phyloP scores from a whole-genome alignment of 106 monocot species.

The Phalaenopsis aphrodite region DNA sequence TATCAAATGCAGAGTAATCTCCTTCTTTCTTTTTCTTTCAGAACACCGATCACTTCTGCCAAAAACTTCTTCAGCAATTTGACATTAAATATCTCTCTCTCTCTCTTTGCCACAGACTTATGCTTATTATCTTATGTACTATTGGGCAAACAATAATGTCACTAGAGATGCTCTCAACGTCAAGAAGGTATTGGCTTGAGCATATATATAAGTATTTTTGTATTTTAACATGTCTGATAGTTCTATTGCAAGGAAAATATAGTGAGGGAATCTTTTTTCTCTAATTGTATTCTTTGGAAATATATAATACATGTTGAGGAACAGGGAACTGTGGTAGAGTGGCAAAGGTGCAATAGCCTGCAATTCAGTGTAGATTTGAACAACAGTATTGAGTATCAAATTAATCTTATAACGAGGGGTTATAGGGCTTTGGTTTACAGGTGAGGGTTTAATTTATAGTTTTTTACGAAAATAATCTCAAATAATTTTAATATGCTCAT shows the following conservation, averaged over 20 bases:
- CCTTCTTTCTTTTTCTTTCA: not conserved
- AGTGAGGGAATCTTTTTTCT: not conserved
- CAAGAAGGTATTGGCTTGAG: constrained; percentile 20
- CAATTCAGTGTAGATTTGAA: not conserved
- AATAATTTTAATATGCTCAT: too few species aligned
- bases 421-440: constrained; percentile 16
- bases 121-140: constrained; percentile 18
- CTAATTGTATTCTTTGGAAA: not conserved
- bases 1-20: constrained; percentile 6
- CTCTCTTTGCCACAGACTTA: constrained; percentile 17
- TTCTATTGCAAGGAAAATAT: too few species aligned
- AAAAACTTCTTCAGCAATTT: too few species aligned
- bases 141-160: constrained; percentile 25
- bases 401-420: constrained; percentile 10
- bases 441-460: not conserved
- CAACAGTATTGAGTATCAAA: constrained; percentile 5
- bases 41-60: too few species aligned
- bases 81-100: too few species aligned
- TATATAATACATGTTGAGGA: not conserved
- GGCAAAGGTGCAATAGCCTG: constrained; percentile 18
- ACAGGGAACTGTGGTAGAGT: constrained; percentile 18
- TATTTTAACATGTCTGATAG: too few species aligned
- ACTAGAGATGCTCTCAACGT: constrained; percentile 24
- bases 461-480: too few species aligned
- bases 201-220: not conserved